phyloP scores from a whole-genome alignment of 805 yeast species.

The Yarrowia deformans region DNA sequence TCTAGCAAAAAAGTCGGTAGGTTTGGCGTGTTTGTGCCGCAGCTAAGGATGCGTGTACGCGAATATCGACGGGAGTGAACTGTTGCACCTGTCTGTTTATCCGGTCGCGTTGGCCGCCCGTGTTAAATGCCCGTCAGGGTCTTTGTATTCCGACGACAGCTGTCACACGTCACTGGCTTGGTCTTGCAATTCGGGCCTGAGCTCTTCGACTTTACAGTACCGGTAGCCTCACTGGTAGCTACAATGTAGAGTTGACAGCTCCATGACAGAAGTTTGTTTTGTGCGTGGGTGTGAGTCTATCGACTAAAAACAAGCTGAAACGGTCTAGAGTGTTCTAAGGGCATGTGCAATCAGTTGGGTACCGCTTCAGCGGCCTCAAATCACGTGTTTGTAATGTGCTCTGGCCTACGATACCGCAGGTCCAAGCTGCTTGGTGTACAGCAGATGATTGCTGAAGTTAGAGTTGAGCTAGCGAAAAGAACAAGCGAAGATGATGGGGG shows the following conservation, averaged over 20 bases:
- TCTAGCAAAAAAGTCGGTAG: neutral
- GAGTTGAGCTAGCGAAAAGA: constrained; percentile 17
- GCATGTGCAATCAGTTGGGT: too few species aligned
- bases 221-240: too few species aligned
- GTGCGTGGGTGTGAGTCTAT: neutral
- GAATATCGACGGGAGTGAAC: too few species aligned
- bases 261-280: constrained; percentile 5
- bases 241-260: constrained; percentile 6
- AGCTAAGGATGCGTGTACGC: too few species aligned
- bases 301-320: too few species aligned
- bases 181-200: neutral
- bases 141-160: neutral
- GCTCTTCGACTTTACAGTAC: neutral
- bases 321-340: too few species aligned
- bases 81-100: too few species aligned
- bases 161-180: neutral
- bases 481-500: neutral
- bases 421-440: neutral
- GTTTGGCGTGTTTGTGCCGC: constrained; percentile 7
- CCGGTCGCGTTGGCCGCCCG: too few species aligned
- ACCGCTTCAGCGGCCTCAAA: too few species aligned
- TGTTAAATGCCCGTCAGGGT: neutral
- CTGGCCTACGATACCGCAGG: too few species aligned
- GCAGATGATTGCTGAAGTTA: constrained; percentile 17
- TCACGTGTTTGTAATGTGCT: too few species aligned